Conservation (phyloP, 2,329 filamentous ascomycete genomes). For the Chaetomium sp. region DNA sequence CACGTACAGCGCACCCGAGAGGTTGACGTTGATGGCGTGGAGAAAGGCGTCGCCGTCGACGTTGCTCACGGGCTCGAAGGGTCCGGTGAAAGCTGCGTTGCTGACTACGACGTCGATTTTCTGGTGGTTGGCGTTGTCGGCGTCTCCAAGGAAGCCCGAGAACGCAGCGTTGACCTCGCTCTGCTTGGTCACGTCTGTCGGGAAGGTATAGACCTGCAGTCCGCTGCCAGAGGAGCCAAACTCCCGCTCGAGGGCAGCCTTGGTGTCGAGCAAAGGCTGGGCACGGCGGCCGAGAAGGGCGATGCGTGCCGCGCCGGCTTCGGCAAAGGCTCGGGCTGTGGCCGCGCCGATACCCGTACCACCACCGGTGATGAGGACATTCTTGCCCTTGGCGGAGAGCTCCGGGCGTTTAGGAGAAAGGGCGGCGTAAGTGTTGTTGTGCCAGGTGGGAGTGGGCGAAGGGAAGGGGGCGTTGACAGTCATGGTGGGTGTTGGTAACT, state of each 20-base stretch:
- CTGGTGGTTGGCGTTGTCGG: not conserved
- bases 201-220: constrained; percentile 5
- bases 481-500: not conserved
- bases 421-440: constrained; percentile 12
- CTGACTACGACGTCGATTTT: constrained; percentile 17
- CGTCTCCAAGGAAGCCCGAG: not conserved
- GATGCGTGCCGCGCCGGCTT: constrained; percentile 28
- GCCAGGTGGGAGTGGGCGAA: constrained; percentile 14
- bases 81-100: constrained; percentile 8
- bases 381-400: constrained; percentile 24
- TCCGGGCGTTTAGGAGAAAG: constrained; percentile 17
- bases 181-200: constrained; percentile 8
- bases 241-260: constrained; percentile 8
- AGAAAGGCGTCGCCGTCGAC: not conserved
- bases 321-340: constrained; percentile 44
- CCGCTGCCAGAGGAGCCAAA: not conserved
- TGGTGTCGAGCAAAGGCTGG: constrained; percentile 16
- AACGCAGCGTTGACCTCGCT: constrained; percentile 9
- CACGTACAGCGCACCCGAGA: not conserved
- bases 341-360: constrained; percentile 54
- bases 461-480: not conserved
- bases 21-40: not conserved
- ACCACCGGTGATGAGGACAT: constrained; percentile 53
- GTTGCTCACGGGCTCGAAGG: not conserved
- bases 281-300: constrained; percentile 27